phyloP scores from a whole-genome alignment of 257 asterid species.

The Prunella vulgaris region DNA sequence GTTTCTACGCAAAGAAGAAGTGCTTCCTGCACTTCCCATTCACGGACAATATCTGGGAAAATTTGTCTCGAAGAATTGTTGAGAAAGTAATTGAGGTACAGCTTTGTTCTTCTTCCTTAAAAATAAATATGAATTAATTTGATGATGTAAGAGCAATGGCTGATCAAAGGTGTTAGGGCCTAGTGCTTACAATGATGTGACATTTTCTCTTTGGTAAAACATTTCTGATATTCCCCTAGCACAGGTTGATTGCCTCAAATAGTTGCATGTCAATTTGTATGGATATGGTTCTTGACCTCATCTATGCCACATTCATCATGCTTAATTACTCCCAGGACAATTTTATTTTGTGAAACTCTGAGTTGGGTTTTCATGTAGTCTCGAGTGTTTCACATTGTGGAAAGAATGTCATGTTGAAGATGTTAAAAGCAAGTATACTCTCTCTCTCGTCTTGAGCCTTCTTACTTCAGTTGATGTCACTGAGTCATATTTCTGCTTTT shows the following conservation, averaged over 20 bases:
- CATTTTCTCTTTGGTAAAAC: background rate
- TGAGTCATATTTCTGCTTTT: slow-evolving; percentile 8
- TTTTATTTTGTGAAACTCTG: background rate
- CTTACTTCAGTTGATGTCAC: slow-evolving; percentile 6
- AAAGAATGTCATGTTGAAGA: background rate
- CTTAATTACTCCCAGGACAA: background rate
- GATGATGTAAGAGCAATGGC: background rate
- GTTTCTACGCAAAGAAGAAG: slow-evolving; percentile 36
- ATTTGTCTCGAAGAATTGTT: slow-evolving; percentile 45
- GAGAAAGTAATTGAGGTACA: slow-evolving; percentile 60
- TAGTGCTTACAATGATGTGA: background rate
- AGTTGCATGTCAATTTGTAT: background rate
- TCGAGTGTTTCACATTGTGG: background rate
- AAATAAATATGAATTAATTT: background rate
- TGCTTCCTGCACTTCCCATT: slow-evolving; percentile 41
- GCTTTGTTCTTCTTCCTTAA: slow-evolving; percentile 10
- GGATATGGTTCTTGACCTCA: background rate
- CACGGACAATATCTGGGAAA: slow-evolving; percentile 55
- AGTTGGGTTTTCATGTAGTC: background rate
- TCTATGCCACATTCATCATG: background rate
- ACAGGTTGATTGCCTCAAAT: background rate
- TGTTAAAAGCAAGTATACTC: background rate
- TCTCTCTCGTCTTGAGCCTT: background rate
- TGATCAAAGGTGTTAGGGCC: background rate
- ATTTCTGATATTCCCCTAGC: no score